Evolutionary conservation across 331 rosid genomes (phyloP), one percentile per base, ranked within the genome.

Genomic region (Cucumis variabilis): DNA sequence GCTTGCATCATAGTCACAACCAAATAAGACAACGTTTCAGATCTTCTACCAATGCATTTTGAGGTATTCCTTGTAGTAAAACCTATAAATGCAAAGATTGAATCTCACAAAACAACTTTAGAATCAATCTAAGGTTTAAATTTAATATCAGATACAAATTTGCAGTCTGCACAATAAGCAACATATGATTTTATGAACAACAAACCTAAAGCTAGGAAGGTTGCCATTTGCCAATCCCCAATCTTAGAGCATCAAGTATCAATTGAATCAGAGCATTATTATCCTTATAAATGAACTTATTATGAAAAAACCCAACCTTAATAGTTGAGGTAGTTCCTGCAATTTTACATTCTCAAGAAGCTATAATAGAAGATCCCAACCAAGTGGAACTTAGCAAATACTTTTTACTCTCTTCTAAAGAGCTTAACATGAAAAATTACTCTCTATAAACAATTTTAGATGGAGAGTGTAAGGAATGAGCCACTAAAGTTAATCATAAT

Each of bases 1-100:
- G 89, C 93, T 66, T 27, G 88, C 68, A 82, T 93, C 92, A 11
- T 86, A 94, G 48, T 91, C 92, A 91, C 85, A 91, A 46, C 96
- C 96, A 11, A 90, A 88, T 87, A 97, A 78, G 86, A 91, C n/a
- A 81, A 33, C 96, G 98, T 20, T 80, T 94, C 51, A 97, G 13
- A 5, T 97, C 99, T 25, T 85, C 91, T 17, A 17, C 58, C 19
- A 0, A 0, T 2, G 91, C 89, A 44, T 3, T 51, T 85, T 88
- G 87, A 44, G 96, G 96, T 58, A 96, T 9, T 75, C 99, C 99
- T 90, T 90, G 89, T 71, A 96, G 91, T 75, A 96, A 87, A 58
- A 97, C 93, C 99, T 94, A 87, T 50, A 82, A 86, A 60, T 73
- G n/a, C 84, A 80, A 27, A 53, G 19, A 55, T 11, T 80, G 41